Evolutionary conservation across 805 yeast genomes (phyloP), one percentile per base, ranked within the genome.

Genomic region (Candida germanica): DNA sequence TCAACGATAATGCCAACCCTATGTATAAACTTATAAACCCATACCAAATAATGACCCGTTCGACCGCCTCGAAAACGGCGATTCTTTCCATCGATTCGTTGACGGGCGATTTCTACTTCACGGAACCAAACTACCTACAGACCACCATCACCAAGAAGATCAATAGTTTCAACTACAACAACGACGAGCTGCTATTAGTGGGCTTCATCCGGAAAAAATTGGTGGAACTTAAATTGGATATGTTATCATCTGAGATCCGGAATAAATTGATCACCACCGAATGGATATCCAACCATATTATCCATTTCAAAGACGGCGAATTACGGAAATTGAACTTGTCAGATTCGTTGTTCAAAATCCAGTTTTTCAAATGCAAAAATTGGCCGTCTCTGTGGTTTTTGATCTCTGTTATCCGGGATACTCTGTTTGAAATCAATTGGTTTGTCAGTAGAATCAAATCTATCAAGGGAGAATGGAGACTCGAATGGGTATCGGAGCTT

Each of bases 371-470:
- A 19, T 55, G 76, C 17, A 67, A 64, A 36, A 72, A 69, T 39
- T 77, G 81, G 81, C 80, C 80, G 0, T 54, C 70, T 8, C 70
- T 73, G 29, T 77, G 81, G 81, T 73, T 75, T 48, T 49, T 77
- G 28, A 60, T 73, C 3, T 64, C 61, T 30, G 59, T 69, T 18
- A 57, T 62, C 5, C 53, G 52, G 35, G 69, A 70, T 10, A 42
- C 55, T 51, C 31, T 53, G 61, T 16, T 59, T 66, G 3, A 58
- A 51, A 18, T 56, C 67, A 6, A 59, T 37, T 72, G 79, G 75
- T 75, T 75, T 75, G 77, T 75, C 14, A 68, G 79, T 6, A 57
- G 75, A 29, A 65, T 76, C 32, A 66, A 61, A 43, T 65, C 76
- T 3, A 53, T 66, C 10, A 61, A 68, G 33, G 80, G 80, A 5